Evolutionary conservation across 2,329 filamentous ascomycete genomes (phyloP), one percentile per base, ranked within the genome.

Genomic region (Fusarium solani-melongenae): DNA sequence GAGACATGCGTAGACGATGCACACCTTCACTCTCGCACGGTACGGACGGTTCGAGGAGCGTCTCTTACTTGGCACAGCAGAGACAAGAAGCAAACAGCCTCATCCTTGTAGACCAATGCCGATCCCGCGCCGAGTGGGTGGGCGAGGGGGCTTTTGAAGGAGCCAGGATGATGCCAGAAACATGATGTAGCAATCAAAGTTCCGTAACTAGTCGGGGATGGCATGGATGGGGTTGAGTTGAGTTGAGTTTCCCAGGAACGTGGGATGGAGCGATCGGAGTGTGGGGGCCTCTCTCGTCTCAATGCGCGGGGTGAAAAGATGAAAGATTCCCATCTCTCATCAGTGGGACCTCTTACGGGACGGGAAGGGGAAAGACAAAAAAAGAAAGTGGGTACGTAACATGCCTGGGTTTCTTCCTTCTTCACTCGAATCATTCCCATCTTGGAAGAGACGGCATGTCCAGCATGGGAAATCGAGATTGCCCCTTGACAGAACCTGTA

Each of bases 181-280:
- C n/a, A 66, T 66, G 15, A 66, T 66, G 63, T 53, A 51, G 39
- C 44, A 29, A 49, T 22, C 41, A 17, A 44, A 22, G 39, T 36
- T 36, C 20, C 36, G 29, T 29, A 29, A 29, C 27, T 20, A 33
- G 38, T 46, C 56, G 36, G 36, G 20, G 20, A 44, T 22, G 17
- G 34, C 15, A 36, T 36, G 34, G 58, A 60, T 64, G 39, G 53
- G 20, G 60, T 60, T 27, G 68, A 64, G 49, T 39, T 67, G 67
- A 56, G 49, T 57, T 38, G 59, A 57, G 62, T 66, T 62, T 70
- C 53, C 75, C 67, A 71, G 69, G 60, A 69, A 68, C 64, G 75
- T 64, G 75, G 75, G 75, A 77, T 77, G 66, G 69, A 60, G 71
- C 69, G 63, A 71, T 76, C 55, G 59, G 27, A 66, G 27, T 51